Evolutionary conservation across 306 rosid species (phyloP), one percentile per base, ranked within the genome.

Genomic region (Nissolia schottii): DNA sequence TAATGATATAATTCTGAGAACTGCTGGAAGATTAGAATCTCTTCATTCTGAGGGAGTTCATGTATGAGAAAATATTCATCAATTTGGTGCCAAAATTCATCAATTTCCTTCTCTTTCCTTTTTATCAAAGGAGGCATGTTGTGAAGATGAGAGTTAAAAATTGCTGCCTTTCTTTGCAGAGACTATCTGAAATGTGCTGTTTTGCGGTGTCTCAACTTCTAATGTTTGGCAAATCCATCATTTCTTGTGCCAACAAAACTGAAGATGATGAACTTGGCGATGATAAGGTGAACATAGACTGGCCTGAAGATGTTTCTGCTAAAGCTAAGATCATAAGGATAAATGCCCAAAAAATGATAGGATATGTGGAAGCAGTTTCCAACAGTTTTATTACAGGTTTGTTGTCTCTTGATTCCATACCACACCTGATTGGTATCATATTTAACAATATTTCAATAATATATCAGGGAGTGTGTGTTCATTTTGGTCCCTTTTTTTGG

Each of bases 41-140:
- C 90, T 94, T 70, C 99, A 91, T 78, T 94, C 97, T 0, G 96
- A 91, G 91, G 99, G 99, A 27, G 90, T 86, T 83, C 99, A 94
- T 88, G 99, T 94, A 90, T 35, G 88, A 4, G 23, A 45, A 61
- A 43, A 77, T 80, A 34, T 53, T 66, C 53, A 7, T 34, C 54
- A 32, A 61, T 53, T 73, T 73, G 5, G 24, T 7, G 20, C 22
- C 71, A 29, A 73, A 63, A 16, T 63, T 48, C 43, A 37, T 61
- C 46, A 18, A 46, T 57, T 24, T 62, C 20, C 15, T 34, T 48
- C 7, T 11, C 31, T 37, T n/a, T 37, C 56, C 24, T 9, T 72
- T 64, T 20, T 56, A 37, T 61, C 16, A 5, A 60, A 16, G 18
- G 28, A 11, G 24, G 69, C 38, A 37, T 75, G 37, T 41, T 35